phyloP scores from a whole-genome alignment of 805 yeast species.

The Ogataea nonfermentans region DNA sequence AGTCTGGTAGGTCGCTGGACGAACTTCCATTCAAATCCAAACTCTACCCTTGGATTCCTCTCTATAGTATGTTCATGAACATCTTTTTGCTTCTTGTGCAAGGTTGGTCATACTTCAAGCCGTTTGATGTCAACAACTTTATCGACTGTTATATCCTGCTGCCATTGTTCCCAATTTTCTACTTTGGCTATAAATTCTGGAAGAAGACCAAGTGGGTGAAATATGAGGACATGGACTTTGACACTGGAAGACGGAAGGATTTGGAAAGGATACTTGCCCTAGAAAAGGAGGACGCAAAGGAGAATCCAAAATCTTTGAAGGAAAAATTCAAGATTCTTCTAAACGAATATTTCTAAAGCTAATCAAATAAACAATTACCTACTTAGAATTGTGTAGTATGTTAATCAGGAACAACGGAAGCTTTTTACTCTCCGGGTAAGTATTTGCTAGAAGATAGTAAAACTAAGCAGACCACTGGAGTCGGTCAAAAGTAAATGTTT shows the following conservation, averaged over 20 bases:
- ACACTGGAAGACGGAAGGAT: constrained; percentile 44
- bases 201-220: constrained; percentile 17
- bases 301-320: not conserved
- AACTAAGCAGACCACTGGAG: no score
- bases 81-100: constrained; percentile 56
- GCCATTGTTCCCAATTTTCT: constrained; percentile 48
- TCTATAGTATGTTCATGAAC: constrained; percentile 48
- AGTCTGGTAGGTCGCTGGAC: constrained; percentile 39
- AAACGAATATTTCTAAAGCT: constrained; percentile 3
- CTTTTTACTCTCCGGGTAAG: no score
- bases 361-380: no score
- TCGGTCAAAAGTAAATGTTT: no score
- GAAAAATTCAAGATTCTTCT: constrained; percentile 1
- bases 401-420: no score
- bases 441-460: no score
- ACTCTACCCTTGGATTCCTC: constrained; percentile 52
- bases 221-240: constrained; percentile 45
- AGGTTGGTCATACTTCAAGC: constrained; percentile 62
- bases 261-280: constrained; percentile 10
- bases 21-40: constrained; percentile 54
- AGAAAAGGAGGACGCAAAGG: not conserved
- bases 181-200: constrained; percentile 27
- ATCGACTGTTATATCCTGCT: constrained; percentile 61
- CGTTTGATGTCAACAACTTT: constrained; percentile 52
- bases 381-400: no score